Conservation (phyloP, 2,329 filamentous ascomycete species). For the Trichoderma lentiforme region DNA sequence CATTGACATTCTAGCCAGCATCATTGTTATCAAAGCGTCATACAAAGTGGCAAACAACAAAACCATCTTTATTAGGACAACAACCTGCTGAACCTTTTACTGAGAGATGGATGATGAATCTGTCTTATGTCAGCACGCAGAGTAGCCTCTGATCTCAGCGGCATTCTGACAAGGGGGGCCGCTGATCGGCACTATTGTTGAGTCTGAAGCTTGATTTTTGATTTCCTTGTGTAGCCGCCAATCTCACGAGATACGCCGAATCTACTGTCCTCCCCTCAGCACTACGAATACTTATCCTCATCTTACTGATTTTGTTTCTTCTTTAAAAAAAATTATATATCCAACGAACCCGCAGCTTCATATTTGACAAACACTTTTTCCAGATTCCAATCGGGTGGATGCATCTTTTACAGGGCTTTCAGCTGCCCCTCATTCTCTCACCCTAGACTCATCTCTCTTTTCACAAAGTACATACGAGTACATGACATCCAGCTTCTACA, state of each 20-base stretch:
- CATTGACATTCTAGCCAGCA: background rate
- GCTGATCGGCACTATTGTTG: background rate
- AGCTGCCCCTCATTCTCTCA: constrained; percentile 1
- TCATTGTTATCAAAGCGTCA: background rate
- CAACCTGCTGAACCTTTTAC: background rate
- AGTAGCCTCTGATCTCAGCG: constrained; percentile 1
- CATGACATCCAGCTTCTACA: constrained; percentile 24
- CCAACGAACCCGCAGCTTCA: background rate
- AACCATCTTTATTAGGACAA: background rate
- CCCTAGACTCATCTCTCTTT: background rate
- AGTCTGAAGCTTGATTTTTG: constrained; percentile 1
- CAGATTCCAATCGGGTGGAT: background rate
- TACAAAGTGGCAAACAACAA: background rate
- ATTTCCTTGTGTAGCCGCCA: background rate
- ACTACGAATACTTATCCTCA: background rate
- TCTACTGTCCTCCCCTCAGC: background rate
- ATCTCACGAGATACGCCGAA: background rate
- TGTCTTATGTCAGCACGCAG: constrained; percentile 10
- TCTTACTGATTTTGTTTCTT: background rate
- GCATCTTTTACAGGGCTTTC: background rate
- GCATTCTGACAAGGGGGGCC: background rate
- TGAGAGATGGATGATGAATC: background rate
- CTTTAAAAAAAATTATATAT: background rate
- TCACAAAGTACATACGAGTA: background rate
- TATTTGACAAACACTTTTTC: background rate